Conservation (phyloP, 2,329 filamentous ascomycete species). For the Colletotrichum acutatum region DNA sequence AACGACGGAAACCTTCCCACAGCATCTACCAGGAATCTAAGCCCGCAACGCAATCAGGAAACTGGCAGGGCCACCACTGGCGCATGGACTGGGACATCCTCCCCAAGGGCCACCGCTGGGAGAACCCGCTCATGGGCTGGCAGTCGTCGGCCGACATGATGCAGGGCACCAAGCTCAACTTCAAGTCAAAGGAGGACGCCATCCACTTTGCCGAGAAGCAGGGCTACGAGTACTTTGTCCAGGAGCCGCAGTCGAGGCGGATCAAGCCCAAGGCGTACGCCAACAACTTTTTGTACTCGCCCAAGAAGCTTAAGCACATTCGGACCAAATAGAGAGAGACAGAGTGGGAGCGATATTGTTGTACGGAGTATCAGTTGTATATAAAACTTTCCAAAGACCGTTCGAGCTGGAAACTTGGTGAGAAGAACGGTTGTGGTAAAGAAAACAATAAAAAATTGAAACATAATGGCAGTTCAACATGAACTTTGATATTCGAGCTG, state of each 20-base stretch:
- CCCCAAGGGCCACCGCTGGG: conserved; percentile 93
- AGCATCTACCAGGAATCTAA: conserved; percentile 95
- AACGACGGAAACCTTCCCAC: conserved; percentile 50
- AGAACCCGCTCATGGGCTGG: conserved; percentile 99
- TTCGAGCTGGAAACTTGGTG: background rate
- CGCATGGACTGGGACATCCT: conserved; percentile 99
- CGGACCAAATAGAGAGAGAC: conserved; percentile 74
- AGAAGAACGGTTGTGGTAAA: no score
- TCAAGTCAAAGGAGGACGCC: conserved; percentile 93
- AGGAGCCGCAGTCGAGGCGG: conserved; percentile 91
- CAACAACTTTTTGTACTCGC: conserved; percentile 91
- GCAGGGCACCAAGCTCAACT: conserved; percentile 92
- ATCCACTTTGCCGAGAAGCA: conserved; percentile 98
- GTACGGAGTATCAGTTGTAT: conserved; percentile 39
- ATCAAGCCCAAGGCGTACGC: conserved; percentile 94
- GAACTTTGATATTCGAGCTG: background rate
- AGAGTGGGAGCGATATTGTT: no score
- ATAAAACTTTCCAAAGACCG: conserved; percentile 38
- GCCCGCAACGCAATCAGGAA: conserved; percentile 94
- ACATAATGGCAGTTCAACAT: background rate
- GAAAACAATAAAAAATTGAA: background rate
- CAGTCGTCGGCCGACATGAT: conserved; percentile 94
- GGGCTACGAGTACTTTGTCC: conserved; percentile 98
- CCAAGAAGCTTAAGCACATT: conserved; percentile 88
- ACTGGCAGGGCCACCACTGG: conserved; percentile 87